Conservation (phyloP, 495 filamentous ascomycete species). For the Mycothermus thermophilus region DNA sequence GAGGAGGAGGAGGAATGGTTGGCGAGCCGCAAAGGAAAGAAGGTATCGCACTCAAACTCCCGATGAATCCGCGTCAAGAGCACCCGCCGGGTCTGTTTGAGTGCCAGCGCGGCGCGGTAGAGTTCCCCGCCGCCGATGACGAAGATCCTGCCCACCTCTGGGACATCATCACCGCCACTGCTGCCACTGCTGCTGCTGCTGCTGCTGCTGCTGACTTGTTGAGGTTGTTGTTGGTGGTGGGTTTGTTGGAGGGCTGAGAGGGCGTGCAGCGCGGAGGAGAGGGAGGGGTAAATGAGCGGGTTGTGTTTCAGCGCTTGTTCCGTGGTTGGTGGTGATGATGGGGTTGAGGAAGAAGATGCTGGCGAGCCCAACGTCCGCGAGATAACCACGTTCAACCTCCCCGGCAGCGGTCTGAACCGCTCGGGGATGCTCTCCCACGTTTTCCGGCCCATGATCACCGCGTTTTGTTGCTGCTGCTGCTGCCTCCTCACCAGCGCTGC, state of each 20-base stretch:
- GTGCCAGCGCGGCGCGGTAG: slow-evolving; percentile 52
- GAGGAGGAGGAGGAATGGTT: too few relatives aligned
- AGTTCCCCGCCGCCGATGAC: slow-evolving; percentile 86
- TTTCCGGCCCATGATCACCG: slow-evolving; percentile 93
- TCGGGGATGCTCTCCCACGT: slow-evolving; percentile 81
- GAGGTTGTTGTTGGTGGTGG: not conserved
- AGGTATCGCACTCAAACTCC: slow-evolving; percentile 79
- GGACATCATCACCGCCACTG: not conserved
- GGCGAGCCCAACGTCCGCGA: slow-evolving; percentile 32
- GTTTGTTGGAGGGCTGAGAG: not conserved
- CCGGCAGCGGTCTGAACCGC: slow-evolving; percentile 63
- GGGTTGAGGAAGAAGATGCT: not conserved
- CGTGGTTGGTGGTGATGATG: not conserved
- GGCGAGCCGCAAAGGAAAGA: slow-evolving; percentile 54
- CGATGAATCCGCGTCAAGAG: slow-evolving; percentile 48
- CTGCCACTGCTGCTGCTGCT: not conserved
- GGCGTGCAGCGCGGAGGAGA: not conserved
- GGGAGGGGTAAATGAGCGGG: slow-evolving; percentile 11
- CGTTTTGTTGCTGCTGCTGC: slow-evolving; percentile 36
- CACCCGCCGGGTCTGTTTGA: slow-evolving; percentile 36
- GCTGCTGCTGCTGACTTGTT: not conserved
- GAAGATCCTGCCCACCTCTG: slow-evolving; percentile 44
- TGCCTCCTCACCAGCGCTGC: too few relatives aligned
- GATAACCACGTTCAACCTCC: slow-evolving; percentile 65
- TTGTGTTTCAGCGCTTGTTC: not conserved